Conservation (phyloP, 192 early-diverging fungal species). For the Podila epigama region DNA sequence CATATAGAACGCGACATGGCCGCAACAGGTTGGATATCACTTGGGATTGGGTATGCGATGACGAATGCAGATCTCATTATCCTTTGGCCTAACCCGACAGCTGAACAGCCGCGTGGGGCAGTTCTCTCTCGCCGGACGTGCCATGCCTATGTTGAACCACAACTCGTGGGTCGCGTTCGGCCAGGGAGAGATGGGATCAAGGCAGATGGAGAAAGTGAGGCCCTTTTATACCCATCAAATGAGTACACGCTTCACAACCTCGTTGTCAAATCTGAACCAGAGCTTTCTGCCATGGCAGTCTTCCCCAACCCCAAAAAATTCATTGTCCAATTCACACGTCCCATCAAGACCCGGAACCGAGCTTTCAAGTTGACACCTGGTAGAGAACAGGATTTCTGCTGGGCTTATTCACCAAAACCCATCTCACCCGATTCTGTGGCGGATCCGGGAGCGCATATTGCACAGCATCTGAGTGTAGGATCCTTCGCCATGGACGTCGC, state of each 20-base stretch:
- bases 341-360: conserved; percentile 17
- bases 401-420: conserved; percentile 43
- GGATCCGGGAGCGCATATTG: conserved; percentile 33
- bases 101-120: conserved; percentile 16
- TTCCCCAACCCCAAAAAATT: conserved; percentile 17
- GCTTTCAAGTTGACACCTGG: conserved; percentile 37
- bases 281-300: neutral
- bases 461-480: conserved; percentile 25
- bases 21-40: conserved; percentile 33
- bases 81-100: conserved; percentile 24
- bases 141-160: conserved; percentile 43
- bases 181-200: neutral
- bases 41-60: conserved; percentile 47
- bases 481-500: conserved; percentile 45
- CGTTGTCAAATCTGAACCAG: neutral
- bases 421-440: conserved; percentile 26
- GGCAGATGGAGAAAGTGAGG: neutral
- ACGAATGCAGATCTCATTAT: conserved; percentile 38
- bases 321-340: conserved; percentile 44
- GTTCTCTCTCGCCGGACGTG: conserved; percentile 26
- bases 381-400: conserved; percentile 39
- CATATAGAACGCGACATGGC: conserved; percentile 27
- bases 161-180: conserved; percentile 2
- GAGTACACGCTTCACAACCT: conserved; percentile 40
- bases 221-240: conserved; percentile 11